Base-by-base conservation (phyloP, 2,329 filamentous ascomycete species). In the Xylaria sp. region DNA sequence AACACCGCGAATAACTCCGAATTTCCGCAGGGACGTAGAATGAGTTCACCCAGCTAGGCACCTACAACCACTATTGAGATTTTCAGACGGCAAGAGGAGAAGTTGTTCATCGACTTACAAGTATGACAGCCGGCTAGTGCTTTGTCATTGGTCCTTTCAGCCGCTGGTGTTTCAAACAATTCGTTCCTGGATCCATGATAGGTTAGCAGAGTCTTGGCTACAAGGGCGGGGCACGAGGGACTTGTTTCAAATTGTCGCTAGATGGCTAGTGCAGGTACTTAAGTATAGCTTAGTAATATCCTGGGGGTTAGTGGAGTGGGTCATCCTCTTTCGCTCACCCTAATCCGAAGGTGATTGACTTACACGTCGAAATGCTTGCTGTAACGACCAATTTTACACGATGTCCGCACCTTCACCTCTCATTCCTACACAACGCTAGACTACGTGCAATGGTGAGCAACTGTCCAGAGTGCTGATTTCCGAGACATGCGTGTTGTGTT, bases 141-240 rank as follows among this genome's bases (percentile, higher is more conserved):
- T 33, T 38, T 56, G 15, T 59, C 23, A 59, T 59, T 59, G 56
- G 56, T 42, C 31, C 20, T 17, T 31, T 48, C 58, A 54, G 31
- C 63, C 44, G 63, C 63, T 56, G 58, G 49, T 49, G 63, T 66
- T 66, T 66, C 57, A 61, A 61, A 40, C 40, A n/a, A 28, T 28
- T 10, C 4, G n/a, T 20, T 61, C 31, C 56, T 48, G 9, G 23
- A 49, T 20, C 31, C 6, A 28, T 36, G n/a, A 59, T 51, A 51
- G 54, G 61, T 6, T 59, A 51, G 23, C 33, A 36, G 15, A 13
- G 17, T 38, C 62, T 48, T 58, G 31, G 46, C 54, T 23, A 51
- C 17, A 31, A 40, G 33, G 40, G 63, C 49, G 56, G 46, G 57
- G 17, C 31, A 28, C 17, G 17, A 33, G 57, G 57, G 49, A 36